Base-by-base conservation (phyloP, 331 rosid genomes). In the Erythrophleum ivorense region DNA sequence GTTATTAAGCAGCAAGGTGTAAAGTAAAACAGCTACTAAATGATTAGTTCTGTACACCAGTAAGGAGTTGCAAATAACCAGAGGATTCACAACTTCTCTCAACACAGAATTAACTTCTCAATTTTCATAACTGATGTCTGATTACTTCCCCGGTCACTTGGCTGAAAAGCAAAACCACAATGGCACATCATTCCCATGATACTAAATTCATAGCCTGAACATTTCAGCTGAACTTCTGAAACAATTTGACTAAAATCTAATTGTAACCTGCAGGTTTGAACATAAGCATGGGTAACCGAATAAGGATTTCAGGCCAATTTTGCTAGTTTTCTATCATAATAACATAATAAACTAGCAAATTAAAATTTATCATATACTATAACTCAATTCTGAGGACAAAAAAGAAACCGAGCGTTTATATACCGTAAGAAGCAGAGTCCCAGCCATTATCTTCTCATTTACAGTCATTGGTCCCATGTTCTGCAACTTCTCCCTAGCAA, bases 401-500 rank as follows among this genome's bases (percentile, higher is more conserved):
- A 24, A 24, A 24, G 29, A 24, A 24, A 36, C 40, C 40, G 5
- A 36, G 49, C 36, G 29, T 9, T 38, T 38, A 13, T 38, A 9
- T 91, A 95, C 99, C 97, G 99, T 92, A n/a, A 95, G 88, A 81
- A 95, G 84, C 80, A 95, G 87, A 62, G 99, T 95, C 33, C 78
- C 96, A 9, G 97, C 86, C 99, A 95, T 95, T 46, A 95, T 91
- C 76, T 91, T 88, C 91, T 95, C 99, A 38, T 91, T 81, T 16
- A 78, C 84, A 4, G 87, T 59, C 98, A 95, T 89, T 0, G 99
- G 91, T 7, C 99, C 99, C 99, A 95, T 95, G 76, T 74, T 89
- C 83, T 80, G 86, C 88, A 95, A 81, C 91, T 84, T 91, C 87
- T 95, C 99, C 86, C 66, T 88, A 0, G 98, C 99, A 71, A 95